A percentile compares a stretch with the other conserved stretches of the same genome.
Evolutionary conservation across 495 filamentous ascomycete genomes (phyloP).

Genomic region (Aspergillus avenaceus): DNA sequence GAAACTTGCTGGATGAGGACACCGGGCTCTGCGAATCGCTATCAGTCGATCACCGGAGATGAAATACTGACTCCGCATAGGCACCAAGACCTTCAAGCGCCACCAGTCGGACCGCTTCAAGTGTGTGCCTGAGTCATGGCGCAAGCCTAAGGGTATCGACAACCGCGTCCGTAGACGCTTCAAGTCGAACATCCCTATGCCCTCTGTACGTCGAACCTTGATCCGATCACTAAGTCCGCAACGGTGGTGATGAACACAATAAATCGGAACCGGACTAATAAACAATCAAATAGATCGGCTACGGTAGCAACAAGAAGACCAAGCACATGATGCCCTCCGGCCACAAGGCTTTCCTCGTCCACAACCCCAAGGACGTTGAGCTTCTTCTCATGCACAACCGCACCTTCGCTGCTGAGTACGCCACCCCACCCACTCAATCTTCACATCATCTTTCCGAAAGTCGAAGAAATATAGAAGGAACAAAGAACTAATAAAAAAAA

Average conservation of each 20-base stretch:
- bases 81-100: constrained; percentile 85
- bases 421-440: constrained; percentile 12
- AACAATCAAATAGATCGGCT: constrained; percentile 70
- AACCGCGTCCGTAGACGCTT: constrained; percentile 87
- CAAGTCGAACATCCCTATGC: constrained; percentile 93
- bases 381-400: constrained; percentile 99
- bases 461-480: too few species aligned
- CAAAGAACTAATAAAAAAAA: constrained; percentile 6
- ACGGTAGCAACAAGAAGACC: constrained; percentile 98
- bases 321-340: constrained; percentile 97
- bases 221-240: too few species aligned
- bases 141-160: constrained; percentile 99
- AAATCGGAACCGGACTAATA: too few species aligned
- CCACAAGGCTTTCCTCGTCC: constrained; percentile 99
- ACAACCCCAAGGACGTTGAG: constrained; percentile 92
- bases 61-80: constrained; percentile 38
- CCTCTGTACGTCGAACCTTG: constrained; percentile 93
- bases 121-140: constrained; percentile 80
- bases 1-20: too few species aligned
- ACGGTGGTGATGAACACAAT: too few species aligned
- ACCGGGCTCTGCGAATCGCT: too few species aligned
- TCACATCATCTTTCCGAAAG: too few species aligned
- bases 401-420: constrained; percentile 97
- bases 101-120: constrained; percentile 97
- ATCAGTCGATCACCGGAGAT: too few species aligned